Evolutionary conservation across 305 asterid genomes (phyloP), one percentile per base, ranked within the genome.

Genomic region (Plantago rigida): DNA sequence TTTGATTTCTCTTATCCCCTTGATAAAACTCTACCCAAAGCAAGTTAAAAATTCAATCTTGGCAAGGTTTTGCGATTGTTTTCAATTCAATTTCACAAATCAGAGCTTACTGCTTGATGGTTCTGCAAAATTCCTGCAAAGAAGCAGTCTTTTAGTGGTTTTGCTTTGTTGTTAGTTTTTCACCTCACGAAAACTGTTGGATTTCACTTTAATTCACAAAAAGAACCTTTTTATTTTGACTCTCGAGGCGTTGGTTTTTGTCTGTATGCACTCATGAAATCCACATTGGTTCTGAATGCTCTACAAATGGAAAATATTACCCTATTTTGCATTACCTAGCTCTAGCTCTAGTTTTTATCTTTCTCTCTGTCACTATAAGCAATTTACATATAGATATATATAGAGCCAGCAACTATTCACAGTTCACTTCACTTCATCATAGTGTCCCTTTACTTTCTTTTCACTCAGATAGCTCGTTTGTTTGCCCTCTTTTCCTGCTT

Each of bases 271-370:
- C 31, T 53, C 3, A 53, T 54, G 59, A 54, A 54, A 26, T 29
- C 29, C 44, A 54, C 44, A 29, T 45, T 15, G 13, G 44, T 54
- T 36, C 14, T 51, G 26, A 10, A 24, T 53, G 14, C 13, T 53
- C 46, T 53, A 53, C 59, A 53, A 26, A 28, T 26, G 59, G 58
- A 26, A 53, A 53, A 41, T 41, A 5, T 9, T 36, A 6, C 42
- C 9, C 7, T 24, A 51, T 24, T 26, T 52, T 10, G 58, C 41
- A 28, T 26, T 53, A 39, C 42, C 19, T 54, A 54, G 59, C 59
- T 54, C 19, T 54, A 54, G 59, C 59, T 54, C 45, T 54, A 29
- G 45, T 54, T 54, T 53, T 4, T 28, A 29, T 31, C 34, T 15
- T 29, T 54, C 59, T 28, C 59, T 5, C 11, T n/a, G 13, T 12